Conservation (phyloP, 768 basidiomycete species). For the Pleurotus pulmonarius region DNA sequence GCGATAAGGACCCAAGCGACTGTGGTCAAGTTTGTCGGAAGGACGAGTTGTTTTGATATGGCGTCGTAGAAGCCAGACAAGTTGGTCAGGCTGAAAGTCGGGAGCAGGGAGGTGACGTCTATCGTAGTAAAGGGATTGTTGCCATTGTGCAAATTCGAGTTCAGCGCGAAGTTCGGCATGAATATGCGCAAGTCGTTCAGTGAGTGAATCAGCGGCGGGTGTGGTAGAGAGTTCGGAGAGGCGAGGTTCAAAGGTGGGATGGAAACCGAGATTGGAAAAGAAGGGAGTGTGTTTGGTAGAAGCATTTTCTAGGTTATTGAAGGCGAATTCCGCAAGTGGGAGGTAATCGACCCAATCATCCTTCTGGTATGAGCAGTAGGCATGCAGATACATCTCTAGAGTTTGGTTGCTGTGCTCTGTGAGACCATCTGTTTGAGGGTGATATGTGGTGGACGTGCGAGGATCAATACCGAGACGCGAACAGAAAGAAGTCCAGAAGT, state of each 20-base stretch:
- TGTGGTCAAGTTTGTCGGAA: too few species aligned
- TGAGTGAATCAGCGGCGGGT: conserved; percentile 27
- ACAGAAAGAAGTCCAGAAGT: too few species aligned
- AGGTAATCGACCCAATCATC: conserved; percentile 24
- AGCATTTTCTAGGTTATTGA: conserved; percentile 30
- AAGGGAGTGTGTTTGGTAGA: conserved; percentile 33
- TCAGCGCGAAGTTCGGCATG: conserved; percentile 30
- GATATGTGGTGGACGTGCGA: too few species aligned
- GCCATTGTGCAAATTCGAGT: conserved; percentile 25
- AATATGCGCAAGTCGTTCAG: conserved; percentile 21
- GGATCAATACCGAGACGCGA: too few species aligned
- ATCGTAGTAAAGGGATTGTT: conserved; percentile 24
- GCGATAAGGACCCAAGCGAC: too few species aligned
- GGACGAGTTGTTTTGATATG: too few species aligned
- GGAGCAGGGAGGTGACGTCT: conserved; percentile 19
- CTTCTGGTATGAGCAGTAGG: too few species aligned
- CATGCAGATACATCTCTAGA: too few species aligned
- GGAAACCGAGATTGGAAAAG: conserved; percentile 26
- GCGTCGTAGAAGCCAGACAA: conserved; percentile 39
- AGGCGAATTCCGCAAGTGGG: conserved; percentile 35
- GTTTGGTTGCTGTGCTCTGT: too few species aligned
- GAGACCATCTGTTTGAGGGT: too few species aligned
- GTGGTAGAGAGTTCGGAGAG: conserved; percentile 6
- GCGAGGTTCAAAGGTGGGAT: too few species aligned
- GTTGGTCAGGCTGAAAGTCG: conserved; percentile 24